Evolutionary conservation across 495 filamentous ascomycete genomes (phyloP), one percentile per base, ranked within the genome.

Genomic region (Aspergillus egyptiacus): DNA sequence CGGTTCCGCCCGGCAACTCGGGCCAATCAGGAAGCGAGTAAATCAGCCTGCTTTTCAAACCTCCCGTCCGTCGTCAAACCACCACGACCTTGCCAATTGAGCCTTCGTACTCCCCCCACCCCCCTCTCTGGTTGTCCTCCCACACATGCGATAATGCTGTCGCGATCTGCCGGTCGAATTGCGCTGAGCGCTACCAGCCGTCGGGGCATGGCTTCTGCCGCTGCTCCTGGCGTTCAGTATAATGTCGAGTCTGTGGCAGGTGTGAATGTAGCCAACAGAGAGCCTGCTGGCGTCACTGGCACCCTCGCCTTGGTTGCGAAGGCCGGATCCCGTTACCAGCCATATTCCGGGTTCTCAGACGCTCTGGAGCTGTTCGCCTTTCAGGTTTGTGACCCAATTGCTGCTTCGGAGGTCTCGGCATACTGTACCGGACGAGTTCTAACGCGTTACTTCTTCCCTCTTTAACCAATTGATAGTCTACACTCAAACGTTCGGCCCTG

Each of bases 281-380:
- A 96, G 70, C 75, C 89, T 50, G 75, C 81, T 51, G 90, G 89
- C 20, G 89, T 89, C 56, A 95, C 90, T 44, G 89, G 88, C 36
- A 89, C 85, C 53, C 77, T 99, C 55, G 90, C 89, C 28, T 63
- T 99, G 55, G 89, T 97, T 64, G 81, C 89, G 39, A 93, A 91
- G 69, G 93, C 87, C 50, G 93, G 93, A 61, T 89, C 90, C 57
- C 77, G 93, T 66, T 97, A 90, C 72, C 81, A 99, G 76, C 77
- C 82, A 35, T 75, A 84, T 50, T 94, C 93, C 57, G 93, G 94
- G 42, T 81, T 95, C 63, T 82, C 90, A 47, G 86, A 95, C 56
- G 91, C 85, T 22, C 75, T 99, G 54, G 85, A 93, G 72, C 82
- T 87, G 63, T 97, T 88, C 70, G 90, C 93, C 48, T 99, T 95